Conservation (phyloP, 306 rosid species). For the Cucumis hystrix region DNA sequence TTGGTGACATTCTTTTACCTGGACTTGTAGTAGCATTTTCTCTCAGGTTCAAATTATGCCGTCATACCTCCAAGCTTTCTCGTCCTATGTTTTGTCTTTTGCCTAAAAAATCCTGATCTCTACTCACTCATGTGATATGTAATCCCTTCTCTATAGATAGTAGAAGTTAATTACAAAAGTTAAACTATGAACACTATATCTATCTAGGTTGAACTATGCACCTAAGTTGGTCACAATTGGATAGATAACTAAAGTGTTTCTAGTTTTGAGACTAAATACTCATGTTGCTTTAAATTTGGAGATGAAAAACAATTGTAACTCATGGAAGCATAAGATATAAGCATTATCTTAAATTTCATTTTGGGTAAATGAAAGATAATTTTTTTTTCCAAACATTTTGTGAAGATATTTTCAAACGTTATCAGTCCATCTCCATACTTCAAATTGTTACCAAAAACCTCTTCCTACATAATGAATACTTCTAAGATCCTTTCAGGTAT, state of each 20-base stretch:
- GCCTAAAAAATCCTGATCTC: neutral
- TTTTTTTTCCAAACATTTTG: neutral
- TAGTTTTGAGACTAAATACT: no score
- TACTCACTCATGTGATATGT: neutral
- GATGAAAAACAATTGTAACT: neutral
- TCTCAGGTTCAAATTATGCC: conserved; percentile 46
- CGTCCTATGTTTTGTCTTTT: neutral
- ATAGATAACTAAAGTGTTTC: neutral
- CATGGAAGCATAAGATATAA: neutral
- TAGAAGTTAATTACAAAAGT: neutral
- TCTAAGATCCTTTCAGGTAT: conserved; percentile 34
- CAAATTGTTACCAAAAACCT: neutral
- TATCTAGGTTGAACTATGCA: neutral
- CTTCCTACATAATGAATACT: neutral
- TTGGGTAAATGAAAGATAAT: neutral
- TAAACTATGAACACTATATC: neutral
- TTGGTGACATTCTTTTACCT: conserved; percentile 92
- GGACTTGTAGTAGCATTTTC: conserved; percentile 84
- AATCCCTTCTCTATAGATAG: neutral
- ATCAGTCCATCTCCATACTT: neutral
- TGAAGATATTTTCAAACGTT: neutral
- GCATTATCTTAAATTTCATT: neutral
- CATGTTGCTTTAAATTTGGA: neutral
- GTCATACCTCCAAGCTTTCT: conserved; percentile 1
- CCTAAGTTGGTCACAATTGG: neutral